Base-by-base conservation (phyloP, 768 basidiomycete species). In the Pilatotrama ljubarskyi region DNA sequence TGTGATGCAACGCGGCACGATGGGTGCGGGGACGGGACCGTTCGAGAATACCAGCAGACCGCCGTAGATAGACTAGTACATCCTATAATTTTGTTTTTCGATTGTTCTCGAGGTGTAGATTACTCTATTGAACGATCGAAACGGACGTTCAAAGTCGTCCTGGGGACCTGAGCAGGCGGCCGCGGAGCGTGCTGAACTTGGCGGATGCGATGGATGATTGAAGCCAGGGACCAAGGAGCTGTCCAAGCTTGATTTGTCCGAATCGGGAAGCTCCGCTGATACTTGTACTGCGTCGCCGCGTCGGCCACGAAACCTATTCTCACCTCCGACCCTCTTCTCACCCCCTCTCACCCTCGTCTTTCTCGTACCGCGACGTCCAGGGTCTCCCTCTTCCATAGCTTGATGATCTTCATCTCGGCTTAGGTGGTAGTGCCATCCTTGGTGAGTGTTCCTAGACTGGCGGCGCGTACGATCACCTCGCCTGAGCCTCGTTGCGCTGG, bases 401-500 rank as follows among this genome's bases (percentile, higher is more conserved):
- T 54, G 51, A 63, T 58, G 61, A 54, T 58, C 61, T 47, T 43
- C 46, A 44, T 47, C 40, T 58, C 52, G 38, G 56, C 61, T 40
- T 55, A 63, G 56, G 56, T 44, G 55, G 43, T 51, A 9, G 53
- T 56, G 41, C 51, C 54, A 46, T 40, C 44, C 29, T 36, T 25
- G 46, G 55, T 63, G 61, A 58, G 61, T 48, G 55, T 63, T 52
- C 40, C 56, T 56, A 37, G 51, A 38, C 26, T 46, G 55, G 56
- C 51, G 24, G 55, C 55, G 61, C 43, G 61, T 42, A 63, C 49
- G 51, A 59, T 59, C 62, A 51, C 65, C 65, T 66, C 62, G 57
- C 65, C 53, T 44, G 54, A 49, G 51, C 65, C 66, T 64, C 63
- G 66, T 66, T 66, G 63, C 54, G 51, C 66, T 59, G 55, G 65